Evolutionary conservation across 2,329 filamentous ascomycete species (phyloP).

Genomic region (Talaromyces funiculosus): DNA sequence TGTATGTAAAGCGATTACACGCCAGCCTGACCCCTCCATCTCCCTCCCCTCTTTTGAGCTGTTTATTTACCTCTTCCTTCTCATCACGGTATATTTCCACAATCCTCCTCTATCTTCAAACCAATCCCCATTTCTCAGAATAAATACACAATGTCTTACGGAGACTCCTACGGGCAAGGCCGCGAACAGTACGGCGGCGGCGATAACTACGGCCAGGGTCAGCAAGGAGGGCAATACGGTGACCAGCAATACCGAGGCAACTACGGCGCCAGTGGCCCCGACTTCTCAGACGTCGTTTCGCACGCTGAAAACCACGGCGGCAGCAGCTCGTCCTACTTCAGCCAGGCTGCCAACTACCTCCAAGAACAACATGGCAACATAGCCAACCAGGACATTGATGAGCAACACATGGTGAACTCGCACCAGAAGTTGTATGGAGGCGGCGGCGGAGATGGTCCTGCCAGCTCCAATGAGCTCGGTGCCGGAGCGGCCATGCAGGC

Average conservation of each 20-base stretch:
- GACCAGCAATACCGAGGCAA: slow-evolving; percentile 15
- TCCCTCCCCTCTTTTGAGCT: neutral
- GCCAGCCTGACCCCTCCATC: neutral
- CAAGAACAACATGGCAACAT: slow-evolving; percentile 45
- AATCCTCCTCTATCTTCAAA: neutral
- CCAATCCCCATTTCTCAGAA: neutral
- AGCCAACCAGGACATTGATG: slow-evolving; percentile 51
- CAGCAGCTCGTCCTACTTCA: slow-evolving; percentile 48
- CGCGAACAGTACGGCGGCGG: slow-evolving; percentile 8
- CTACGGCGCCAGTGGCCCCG: slow-evolving; percentile 6
- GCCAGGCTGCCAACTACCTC: slow-evolving; percentile 51
- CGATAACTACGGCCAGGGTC: neutral
- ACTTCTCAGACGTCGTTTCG: slow-evolving; percentile 17
- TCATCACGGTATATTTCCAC: neutral
- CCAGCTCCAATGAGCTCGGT: slow-evolving; percentile 43
- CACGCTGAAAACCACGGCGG: slow-evolving; percentile 53
- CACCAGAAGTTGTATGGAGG: slow-evolving; percentile 69
- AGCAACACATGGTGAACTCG: slow-evolving; percentile 62
- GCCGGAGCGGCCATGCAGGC: slow-evolving; percentile 51
- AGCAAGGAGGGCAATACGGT: neutral
- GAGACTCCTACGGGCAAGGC: slow-evolving; percentile 15
- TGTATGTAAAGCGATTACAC: neutral
- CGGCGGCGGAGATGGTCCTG: slow-evolving; percentile 36
- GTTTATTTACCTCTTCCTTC: neutral
- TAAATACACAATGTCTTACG: slow-evolving; percentile 15